Base-by-base conservation (phyloP, 2,329 filamentous ascomycete species). In the Neofusicoccum sp. region DNA sequence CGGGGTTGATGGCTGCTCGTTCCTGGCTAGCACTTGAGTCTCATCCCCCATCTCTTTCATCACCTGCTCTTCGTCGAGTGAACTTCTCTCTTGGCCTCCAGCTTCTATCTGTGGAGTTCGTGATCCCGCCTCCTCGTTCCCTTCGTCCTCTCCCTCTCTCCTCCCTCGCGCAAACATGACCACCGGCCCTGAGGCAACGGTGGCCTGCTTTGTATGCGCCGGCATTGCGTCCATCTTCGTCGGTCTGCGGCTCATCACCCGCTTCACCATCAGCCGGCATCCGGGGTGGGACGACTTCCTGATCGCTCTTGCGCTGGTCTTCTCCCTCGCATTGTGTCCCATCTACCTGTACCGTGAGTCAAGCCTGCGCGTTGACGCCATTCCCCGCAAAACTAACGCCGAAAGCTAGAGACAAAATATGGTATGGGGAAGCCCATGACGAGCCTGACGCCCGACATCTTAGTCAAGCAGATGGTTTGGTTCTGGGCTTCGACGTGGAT, bases 401-500 rank as follows among this genome's bases (percentile, higher is more conserved):
- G 16, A 9, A 28, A 22, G 2, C 22, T 22, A 62, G 50, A 58
- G 37, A 8, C 43, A 33, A 36, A 41, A 8, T 59, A 58, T 45
- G 61, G 61, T 16, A 16, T 63, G 52, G 61, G 61, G 1, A 33
- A 44, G 2, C 61, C 39, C 22, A 22, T 63, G 9, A 16, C n/a
- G 4, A 43, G 37, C 12, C 34, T 62, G 7, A 31, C 48, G 29
- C 49, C 60, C 6, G 16, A 28, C 2, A 36, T 36, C 16, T 22
- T 62, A n/a, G 43, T 39, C 12, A 62, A 37, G 34, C 60, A 54
- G 22, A 45, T 54, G 49, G 6, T 12, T 4, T 54, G 48, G 48
- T 62, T 62, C 16, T 62, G 60, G 60, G 60, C 12, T 2, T 54
- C 48, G 9, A 62, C 60, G 11, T 62, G 48, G 60, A 54, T 56